These are phyloP conservation scores for Monosporascus sp. DNA, from an alignment of 2,329 filamentous ascomycete species.

Conservation along the genomic window DNA sequence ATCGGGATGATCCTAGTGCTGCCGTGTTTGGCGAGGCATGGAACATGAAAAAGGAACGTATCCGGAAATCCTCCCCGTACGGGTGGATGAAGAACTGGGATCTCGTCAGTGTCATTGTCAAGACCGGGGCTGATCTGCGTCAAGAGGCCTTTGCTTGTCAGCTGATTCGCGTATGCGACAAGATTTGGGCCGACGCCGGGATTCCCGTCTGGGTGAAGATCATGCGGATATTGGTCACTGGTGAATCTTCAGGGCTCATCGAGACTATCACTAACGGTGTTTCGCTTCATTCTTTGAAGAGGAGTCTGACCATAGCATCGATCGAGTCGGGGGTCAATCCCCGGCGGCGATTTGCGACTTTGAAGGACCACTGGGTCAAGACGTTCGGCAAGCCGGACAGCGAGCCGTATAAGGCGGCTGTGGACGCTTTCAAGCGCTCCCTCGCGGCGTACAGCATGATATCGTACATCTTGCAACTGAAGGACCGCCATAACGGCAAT, in stretches of 20 bases:
- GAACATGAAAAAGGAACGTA: conserved; percentile 78
- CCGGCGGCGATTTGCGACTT: conserved; percentile 68
- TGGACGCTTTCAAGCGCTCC: conserved; percentile 75
- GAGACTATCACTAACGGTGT: conserved; percentile 87
- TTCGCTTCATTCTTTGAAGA: conserved; percentile 79
- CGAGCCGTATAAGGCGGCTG: conserved; percentile 63
- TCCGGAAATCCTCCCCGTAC: conserved; percentile 76
- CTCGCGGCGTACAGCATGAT: conserved; percentile 82
- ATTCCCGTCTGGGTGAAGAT: conserved; percentile 82
- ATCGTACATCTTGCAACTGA: conserved; percentile 76
- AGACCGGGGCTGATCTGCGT: conserved; percentile 75
- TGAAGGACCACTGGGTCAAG: conserved; percentile 77
- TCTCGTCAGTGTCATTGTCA: conserved; percentile 79
- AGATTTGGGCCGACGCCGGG: conserved; percentile 71
- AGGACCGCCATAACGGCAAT: conserved; percentile 82
- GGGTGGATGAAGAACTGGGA: conserved; percentile 92
- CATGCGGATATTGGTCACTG: conserved; percentile 82
- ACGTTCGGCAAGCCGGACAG: conserved; percentile 68
- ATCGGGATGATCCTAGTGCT: conserved; percentile 79
- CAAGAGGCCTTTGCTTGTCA: conserved; percentile 87
- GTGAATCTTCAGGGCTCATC: conserved; percentile 77
- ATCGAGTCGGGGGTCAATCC: conserved; percentile 70
- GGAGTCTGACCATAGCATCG: conserved; percentile 69
- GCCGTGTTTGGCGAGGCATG: conserved; percentile 84
- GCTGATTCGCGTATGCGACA: conserved; percentile 73